phyloP scores from a whole-genome alignment of 2,329 filamentous ascomycete species.

The Cladosporium colombiae region DNA sequence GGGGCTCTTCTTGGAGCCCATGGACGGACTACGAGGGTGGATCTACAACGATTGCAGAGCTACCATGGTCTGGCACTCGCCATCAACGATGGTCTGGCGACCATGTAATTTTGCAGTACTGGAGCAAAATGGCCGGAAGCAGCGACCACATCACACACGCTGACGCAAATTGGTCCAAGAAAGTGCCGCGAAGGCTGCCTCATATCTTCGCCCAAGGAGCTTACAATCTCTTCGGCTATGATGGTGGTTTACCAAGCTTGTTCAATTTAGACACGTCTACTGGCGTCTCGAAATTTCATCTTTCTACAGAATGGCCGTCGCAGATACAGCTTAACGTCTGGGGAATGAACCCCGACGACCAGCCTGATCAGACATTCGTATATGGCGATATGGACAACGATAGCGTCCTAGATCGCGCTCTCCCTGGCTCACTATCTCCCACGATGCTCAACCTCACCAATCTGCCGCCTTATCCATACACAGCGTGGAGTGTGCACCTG shows the following conservation, averaged over 20 bases:
- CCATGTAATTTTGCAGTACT: constrained; percentile 65
- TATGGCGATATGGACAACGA: constrained; percentile 65
- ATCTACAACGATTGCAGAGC: constrained; percentile 50
- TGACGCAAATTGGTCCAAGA: constrained; percentile 49
- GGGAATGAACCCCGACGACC: constrained; percentile 65
- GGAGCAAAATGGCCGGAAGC: constrained; percentile 59
- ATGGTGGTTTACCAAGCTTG: constrained; percentile 57
- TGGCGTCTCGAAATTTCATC: constrained; percentile 59
- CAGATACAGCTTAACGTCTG: constrained; percentile 65
- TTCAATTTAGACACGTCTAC: constrained; percentile 51
- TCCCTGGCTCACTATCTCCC: constrained; percentile 56
- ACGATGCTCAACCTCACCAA: constrained; percentile 63
- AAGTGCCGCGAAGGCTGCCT: constrained; percentile 54
- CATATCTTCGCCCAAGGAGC: constrained; percentile 64
- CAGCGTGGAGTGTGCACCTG: constrained; percentile 57
- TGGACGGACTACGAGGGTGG: constrained; percentile 59
- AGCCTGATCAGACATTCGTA: constrained; percentile 60
- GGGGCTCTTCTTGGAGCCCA: constrained; percentile 59
- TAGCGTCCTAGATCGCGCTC: constrained; percentile 61
- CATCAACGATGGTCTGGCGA: constrained; percentile 63
- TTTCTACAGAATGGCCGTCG: constrained; percentile 65
- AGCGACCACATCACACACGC: constrained; percentile 62
- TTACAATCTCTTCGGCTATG: constrained; percentile 66
- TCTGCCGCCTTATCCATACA: constrained; percentile 54
- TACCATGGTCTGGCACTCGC: constrained; percentile 56